A percentile compares a stretch with the other conserved stretches of the same genome.
Evolutionary conservation across 2,329 filamentous ascomycete species (phyloP).

Genomic region (Microdochium paspali): DNA sequence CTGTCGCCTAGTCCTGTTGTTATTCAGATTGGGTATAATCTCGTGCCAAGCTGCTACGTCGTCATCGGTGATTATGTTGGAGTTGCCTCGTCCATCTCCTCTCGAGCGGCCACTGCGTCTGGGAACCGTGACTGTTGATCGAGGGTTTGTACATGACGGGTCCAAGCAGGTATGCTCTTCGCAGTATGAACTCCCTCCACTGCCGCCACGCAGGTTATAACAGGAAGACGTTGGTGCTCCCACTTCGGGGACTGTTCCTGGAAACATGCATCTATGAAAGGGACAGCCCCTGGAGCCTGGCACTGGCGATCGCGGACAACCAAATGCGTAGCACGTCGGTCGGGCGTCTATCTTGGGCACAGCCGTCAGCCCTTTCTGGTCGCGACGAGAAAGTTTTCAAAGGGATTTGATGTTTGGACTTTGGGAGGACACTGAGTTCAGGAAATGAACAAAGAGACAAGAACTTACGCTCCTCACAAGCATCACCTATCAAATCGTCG

Average conservation of each 20-base stretch:
- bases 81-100: no score
- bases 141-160: constrained; percentile 3
- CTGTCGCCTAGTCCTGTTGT: no score
- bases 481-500: constrained; percentile 3
- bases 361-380: no score
- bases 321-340: neutral
- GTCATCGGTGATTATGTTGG: no score
- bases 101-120: no score
- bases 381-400: no score
- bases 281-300: neutral
- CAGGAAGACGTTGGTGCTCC: no score
- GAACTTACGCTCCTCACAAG: constrained; percentile 11
- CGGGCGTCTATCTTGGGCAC: neutral
- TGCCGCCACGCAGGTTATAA: neutral
- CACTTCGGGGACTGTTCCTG: no score
- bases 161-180: constrained; percentile 4
- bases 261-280: constrained; percentile 7
- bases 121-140: neutral
- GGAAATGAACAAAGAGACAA: neutral
- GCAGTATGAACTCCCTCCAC: constrained; percentile 1
- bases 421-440: neutral
- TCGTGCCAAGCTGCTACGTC: no score
- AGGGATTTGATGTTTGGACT: neutral
- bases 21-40: no score
- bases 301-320: neutral